Evolutionary conservation across 2,329 filamentous ascomycete species (phyloP), one percentile per base, ranked within the genome.

Genomic region (Aspergillus fijiensis): DNA sequence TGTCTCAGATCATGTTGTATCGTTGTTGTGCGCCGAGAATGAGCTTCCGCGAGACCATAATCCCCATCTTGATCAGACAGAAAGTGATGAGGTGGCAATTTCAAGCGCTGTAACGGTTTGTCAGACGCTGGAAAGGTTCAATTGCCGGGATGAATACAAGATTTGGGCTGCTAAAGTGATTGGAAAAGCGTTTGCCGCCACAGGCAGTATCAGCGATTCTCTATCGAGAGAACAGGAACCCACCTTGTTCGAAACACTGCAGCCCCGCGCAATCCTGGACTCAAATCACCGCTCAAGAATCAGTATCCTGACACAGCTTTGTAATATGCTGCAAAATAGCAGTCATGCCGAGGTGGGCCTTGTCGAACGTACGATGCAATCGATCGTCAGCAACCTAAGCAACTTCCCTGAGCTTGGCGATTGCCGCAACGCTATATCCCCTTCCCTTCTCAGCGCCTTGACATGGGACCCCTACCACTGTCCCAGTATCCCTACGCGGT

Each of bases 111-210:
- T 87, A 12, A 84, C 87, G 19, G 82, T 97, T 0, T 95, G 89
- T 88, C 87, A 88, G 70, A 92, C 90, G 48, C 90, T 92, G 66
- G 82, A 85, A 60, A 81, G 84, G n/a, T 80, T 83, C 42, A 78
- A 84, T 1, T 80, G 89, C 16, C 89, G 87, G 58, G 79, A 84
- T 27, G 84, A 86, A 16, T 97, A 95, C 72, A 79, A 92, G 0
- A 79, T 90, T 1, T 99, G 96, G 96, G 90, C 91, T 49, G 93
- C 91, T 3, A 85, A 89, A 63, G 89, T 93, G 2, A 81, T 98
- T 49, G 95, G 96, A 7, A 86, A 92, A 71, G 88, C 91, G 0
- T 98, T 93, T 75, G 87, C 89, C 45, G 85, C 90, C 16, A 90
- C 87, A 29, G 92, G 92, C 1, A 81, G 86, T 57, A 65, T 87